A percentile compares a stretch with the other conserved stretches of the same genome.
Conservation (phyloP, 106 monocot genomes). For the Chionographis japonica region DNA sequence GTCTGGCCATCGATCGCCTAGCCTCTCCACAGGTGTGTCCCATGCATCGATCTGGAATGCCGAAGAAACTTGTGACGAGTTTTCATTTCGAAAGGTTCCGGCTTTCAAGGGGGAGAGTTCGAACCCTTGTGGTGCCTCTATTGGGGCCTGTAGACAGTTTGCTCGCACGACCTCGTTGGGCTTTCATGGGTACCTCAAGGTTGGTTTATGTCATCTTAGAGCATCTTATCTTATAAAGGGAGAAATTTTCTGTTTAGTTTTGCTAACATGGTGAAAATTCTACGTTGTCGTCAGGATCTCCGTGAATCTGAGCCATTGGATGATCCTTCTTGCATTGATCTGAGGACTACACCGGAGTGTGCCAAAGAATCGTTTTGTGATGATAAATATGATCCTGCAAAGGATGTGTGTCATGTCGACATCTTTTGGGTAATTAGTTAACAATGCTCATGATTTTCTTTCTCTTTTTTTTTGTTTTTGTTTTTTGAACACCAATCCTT, state of each 20-base stretch:
- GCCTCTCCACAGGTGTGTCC: conserved; percentile 13
- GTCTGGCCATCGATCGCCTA: conserved; percentile 26
- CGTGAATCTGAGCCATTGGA: conserved; percentile 22
- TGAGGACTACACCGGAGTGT: conserved; percentile 11
- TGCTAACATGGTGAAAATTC: not conserved
- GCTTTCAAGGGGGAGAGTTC: conserved; percentile 11
- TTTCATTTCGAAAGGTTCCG: conserved; percentile 46
- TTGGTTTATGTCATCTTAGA: conserved; percentile 8
- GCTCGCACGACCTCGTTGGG: conserved; percentile 17
- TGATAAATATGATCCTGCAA: conserved; percentile 17
- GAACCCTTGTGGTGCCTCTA: not conserved
- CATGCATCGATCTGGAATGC: conserved; percentile 58
- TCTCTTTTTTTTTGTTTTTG: not conserved
- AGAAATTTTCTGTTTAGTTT: not conserved
- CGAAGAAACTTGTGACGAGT: conserved; percentile 94
- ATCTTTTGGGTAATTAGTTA: conserved; percentile 65
- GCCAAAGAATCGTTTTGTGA: conserved; percentile 8
- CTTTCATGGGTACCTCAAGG: conserved; percentile 49
- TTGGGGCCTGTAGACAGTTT: not conserved
- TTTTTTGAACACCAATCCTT: not conserved
- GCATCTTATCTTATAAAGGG: not conserved
- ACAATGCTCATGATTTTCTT: not conserved
- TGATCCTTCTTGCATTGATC: conserved; percentile 12
- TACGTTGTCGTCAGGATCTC: conserved; percentile 26
- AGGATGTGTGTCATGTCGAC: conserved; percentile 43